A percentile compares a stretch with the other conserved stretches of the same genome.
phyloP scores from a whole-genome alignment of 2,329 filamentous ascomycete species.

The Septoria linicola region DNA sequence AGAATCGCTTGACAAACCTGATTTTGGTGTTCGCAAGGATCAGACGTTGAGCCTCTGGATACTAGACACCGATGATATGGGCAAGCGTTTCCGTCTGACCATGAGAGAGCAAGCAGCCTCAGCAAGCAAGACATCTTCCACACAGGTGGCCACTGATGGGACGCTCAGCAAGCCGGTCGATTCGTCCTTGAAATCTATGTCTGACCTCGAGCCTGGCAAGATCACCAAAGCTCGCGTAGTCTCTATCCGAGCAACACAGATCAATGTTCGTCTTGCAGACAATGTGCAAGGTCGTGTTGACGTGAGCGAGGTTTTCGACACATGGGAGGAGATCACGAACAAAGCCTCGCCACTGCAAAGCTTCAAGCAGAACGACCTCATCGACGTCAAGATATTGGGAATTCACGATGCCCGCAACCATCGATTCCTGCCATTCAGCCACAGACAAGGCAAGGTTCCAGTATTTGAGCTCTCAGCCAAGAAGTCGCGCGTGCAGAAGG shows the following conservation, averaged over 20 bases:
- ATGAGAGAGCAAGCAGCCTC: constrained; percentile 51
- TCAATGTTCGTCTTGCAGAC: constrained; percentile 86
- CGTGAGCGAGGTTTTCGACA: constrained; percentile 84
- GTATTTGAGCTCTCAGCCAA: constrained; percentile 88
- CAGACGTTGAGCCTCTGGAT: constrained; percentile 75
- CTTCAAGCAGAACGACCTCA: constrained; percentile 68
- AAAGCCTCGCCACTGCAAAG: constrained; percentile 74
- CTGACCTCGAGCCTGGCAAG: constrained; percentile 72
- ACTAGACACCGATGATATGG: constrained; percentile 67
- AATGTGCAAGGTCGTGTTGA: constrained; percentile 91
- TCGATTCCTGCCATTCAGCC: constrained; percentile 85
- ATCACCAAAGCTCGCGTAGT: constrained; percentile 73
- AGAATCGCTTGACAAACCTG: constrained; percentile 64
- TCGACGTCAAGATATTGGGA: constrained; percentile 77
- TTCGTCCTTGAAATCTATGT: constrained; percentile 59
- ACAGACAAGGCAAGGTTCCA: constrained; percentile 72
- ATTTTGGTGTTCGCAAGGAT: constrained; percentile 75
- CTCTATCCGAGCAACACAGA: constrained; percentile 85
- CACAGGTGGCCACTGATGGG: constrained; percentile 20
- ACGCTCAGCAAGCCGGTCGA: constrained; percentile 62
- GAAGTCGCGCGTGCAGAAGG: constrained; percentile 38
- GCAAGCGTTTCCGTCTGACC: constrained; percentile 67
- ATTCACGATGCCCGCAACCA: constrained; percentile 88
- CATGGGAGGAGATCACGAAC: constrained; percentile 81
- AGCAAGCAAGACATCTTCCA: constrained; percentile 30